Evolutionary conservation across 2,329 filamentous ascomycete genomes (phyloP), one percentile per base, ranked within the genome.

Genomic region (Fusarium equiseti): DNA sequence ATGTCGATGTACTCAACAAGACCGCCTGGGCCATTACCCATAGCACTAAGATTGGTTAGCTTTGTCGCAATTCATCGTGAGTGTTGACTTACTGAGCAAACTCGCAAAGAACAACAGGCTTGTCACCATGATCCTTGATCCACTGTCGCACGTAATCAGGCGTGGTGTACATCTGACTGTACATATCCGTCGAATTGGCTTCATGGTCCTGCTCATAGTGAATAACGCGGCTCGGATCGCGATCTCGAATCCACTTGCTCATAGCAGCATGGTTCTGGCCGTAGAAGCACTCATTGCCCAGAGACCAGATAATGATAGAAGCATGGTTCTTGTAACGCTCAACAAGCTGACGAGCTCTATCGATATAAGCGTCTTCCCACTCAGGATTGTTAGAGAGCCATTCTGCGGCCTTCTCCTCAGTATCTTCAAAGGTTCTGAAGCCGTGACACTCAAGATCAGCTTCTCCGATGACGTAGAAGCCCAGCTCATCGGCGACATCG

Each of bases 211-310:
- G 87, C 73, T 92, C 90, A 71, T 92, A 92, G 73, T 92, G 90
- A 2, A 92, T 82, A 0, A 87, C 85, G 4, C 90, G 68, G 4
- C 45, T 87, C 2, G 80, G 75, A 63, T 92, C 90, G 15, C 86
- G 82, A 1, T 79, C 73, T 68, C 87, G 89, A 72, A 89, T 87
- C 77, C 84, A 89, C 6, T 89, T 82, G 63, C 90, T 90, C 91
- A 93, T 93, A 12, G 87, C 88, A 51, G 84, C 84, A 59, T 91
- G 89, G 64, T 93, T 93, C 2, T 81, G 80, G 0, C 91, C 91
- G 62, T 91, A 92, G 73, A 91, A 93, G 0, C 90, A 85, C 75
- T 93, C 91, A 61, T 93, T 93, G 0, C 91, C 91, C 0, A 93
- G 81, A 20, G 88, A 91, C 91, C 91, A 93, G 54, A 92, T 87